These are phyloP conservation scores for Scedosporium minutisporum DNA, from an alignment of 2,329 filamentous ascomycete species.

Conservation along the genomic window DNA sequence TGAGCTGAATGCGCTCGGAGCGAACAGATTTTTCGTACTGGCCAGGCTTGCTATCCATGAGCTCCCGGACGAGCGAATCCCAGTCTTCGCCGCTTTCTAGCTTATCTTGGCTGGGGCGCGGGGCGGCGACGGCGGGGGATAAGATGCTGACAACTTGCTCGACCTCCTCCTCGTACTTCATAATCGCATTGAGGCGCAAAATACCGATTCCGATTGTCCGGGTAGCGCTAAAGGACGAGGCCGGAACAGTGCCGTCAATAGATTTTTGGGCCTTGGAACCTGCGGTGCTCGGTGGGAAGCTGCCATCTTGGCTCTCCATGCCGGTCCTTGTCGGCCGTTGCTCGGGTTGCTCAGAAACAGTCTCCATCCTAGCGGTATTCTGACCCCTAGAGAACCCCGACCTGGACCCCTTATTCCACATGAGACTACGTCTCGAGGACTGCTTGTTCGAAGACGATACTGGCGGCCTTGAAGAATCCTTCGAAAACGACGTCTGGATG, in stretches of 20 bases:
- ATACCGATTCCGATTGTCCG: slow-evolving; percentile 70
- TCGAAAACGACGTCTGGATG: slow-evolving; percentile 29
- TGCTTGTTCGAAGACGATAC: slow-evolving; percentile 38
- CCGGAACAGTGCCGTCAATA: slow-evolving; percentile 14
- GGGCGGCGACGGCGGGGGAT: slow-evolving; percentile 40
- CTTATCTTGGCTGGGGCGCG: slow-evolving; percentile 43
- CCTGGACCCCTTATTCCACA: slow-evolving; percentile 58
- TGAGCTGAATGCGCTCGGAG: slow-evolving; percentile 70
- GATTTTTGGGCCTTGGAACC: slow-evolving; percentile 41
- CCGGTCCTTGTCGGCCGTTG: slow-evolving; percentile 24
- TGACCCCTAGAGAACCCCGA: slow-evolving; percentile 44
- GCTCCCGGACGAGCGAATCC: slow-evolving; percentile 60
- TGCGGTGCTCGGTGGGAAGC: slow-evolving; percentile 42
- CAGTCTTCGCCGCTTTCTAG: slow-evolving; percentile 55
- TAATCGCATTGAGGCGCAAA: slow-evolving; percentile 63
- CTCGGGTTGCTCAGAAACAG: slow-evolving; percentile 44
- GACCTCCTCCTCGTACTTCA: slow-evolving; percentile 65
- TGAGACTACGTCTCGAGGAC: slow-evolving; percentile 51
- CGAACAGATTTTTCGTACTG: slow-evolving; percentile 63
- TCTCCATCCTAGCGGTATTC: slow-evolving; percentile 39
- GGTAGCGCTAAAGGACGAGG: slow-evolving; percentile 20
- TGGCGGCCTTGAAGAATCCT: slow-evolving; percentile 36
- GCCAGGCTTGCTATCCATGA: slow-evolving; percentile 65
- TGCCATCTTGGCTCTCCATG: slow-evolving; percentile 34
- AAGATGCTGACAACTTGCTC: slow-evolving; percentile 73